These are phyloP conservation scores for Chaetomium sp. DNA, from an alignment of 2,329 filamentous ascomycete species.

Conservation along the genomic window DNA sequence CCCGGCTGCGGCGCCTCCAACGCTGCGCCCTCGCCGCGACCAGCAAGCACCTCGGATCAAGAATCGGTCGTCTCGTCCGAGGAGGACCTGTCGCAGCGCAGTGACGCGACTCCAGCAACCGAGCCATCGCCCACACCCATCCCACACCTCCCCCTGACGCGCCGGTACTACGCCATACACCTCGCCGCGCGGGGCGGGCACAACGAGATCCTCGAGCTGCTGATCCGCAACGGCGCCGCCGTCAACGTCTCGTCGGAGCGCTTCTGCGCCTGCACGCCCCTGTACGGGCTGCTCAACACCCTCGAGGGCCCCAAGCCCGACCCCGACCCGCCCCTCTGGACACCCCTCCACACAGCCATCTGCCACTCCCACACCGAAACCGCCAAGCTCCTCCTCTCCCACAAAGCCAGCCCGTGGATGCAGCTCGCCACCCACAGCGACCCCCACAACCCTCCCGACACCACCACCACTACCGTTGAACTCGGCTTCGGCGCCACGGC, in stretches of 20 bases:
- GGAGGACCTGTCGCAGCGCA: constrained; percentile 14
- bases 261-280: constrained; percentile 33
- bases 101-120: constrained; percentile 21
- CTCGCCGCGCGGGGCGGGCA: constrained; percentile 36
- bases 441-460: not conserved
- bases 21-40: constrained; percentile 20
- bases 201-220: constrained; percentile 29
- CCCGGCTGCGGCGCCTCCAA: constrained; percentile 21
- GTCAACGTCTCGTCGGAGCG: constrained; percentile 26
- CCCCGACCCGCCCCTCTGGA: constrained; percentile 21
- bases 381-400: constrained; percentile 35
- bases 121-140: constrained; percentile 17
- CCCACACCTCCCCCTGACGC: not conserved
- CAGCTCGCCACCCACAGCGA: constrained; percentile 6
- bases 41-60: constrained; percentile 22
- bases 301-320: constrained; percentile 27
- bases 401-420: constrained; percentile 32
- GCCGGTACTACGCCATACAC: constrained; percentile 34
- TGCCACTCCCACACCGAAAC: constrained; percentile 33
- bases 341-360: constrained; percentile 37
- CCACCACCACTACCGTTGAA: not conserved
- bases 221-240: constrained; percentile 34
- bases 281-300: constrained; percentile 31
- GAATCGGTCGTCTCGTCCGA: constrained; percentile 27
- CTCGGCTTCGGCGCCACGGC: constrained; percentile 29